Base-by-base conservation (phyloP, 2,329 filamentous ascomycete genomes). In the Dendryphion nanum region DNA sequence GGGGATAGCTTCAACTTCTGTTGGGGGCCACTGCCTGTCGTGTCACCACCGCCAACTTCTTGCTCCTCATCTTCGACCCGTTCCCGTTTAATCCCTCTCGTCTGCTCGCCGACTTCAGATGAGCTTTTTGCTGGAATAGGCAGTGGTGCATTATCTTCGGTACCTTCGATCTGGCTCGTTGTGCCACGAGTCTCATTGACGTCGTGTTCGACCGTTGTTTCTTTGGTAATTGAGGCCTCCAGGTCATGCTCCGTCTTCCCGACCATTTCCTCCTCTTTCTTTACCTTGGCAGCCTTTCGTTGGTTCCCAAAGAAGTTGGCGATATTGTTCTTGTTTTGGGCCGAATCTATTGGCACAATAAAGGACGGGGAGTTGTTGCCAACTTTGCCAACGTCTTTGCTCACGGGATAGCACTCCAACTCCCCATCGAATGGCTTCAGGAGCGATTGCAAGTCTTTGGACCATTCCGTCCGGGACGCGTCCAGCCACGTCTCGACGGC, bases 281-380 rank as follows among this genome's bases (percentile, higher is more conserved):
- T 51, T 4, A 40, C 38, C 42, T 63, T 53, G 33, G 48, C 47
- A 8, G 47, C 45, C 37, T 69, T 70, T 38, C 66, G 66, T 44
- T 75, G 73, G 29, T 81, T 85, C 6, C 76, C 76, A 57, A 97
- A 97, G 72, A 95, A 96, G 55, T 95, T 95, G 31, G 86, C 86
- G 63, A 97, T 97, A 50, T 93, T 96, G 34, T 77, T 82, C 70
- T 94, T 96, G 64, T 96, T 96, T 55, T 90, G 86, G 48, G 81
- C 83, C 66, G 86, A 94, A 54, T 86, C 78, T 21, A 96, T 69
- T 0, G 91, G 91, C 2, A 95, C 72, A 30, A 96, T 77, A 57
- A 96, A 95, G 1, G 76, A 78, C 0, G 88, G 82, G 15, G 86
- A 94, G 63, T 95, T 86, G 52, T 95, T 95, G 5, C 91, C 90